These are phyloP conservation scores for Starmerella apis DNA, from an alignment of 805 yeast species.

Conservation along the genomic window DNA sequence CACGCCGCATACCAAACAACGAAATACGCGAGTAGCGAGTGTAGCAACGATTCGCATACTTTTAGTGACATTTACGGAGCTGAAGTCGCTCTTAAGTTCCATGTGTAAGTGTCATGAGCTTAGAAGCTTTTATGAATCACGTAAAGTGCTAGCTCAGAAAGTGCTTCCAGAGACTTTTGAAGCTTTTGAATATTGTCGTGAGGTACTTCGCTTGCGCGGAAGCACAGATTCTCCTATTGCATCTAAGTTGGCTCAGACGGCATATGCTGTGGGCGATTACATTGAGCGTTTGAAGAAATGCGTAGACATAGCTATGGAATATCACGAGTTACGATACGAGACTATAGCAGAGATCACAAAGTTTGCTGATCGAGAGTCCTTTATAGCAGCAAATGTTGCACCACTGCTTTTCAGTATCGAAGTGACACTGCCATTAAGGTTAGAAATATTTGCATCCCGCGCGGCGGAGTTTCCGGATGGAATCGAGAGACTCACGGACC, in stretches of 20 bases:
- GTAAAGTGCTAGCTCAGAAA: neutral
- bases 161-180: conserved; percentile 7
- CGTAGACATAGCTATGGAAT: conserved; percentile 8
- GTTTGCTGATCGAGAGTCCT: neutral
- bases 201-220: conserved; percentile 9
- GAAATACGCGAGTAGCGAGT: conserved; percentile 8
- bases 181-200: conserved; percentile 12
- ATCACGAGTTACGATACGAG: conserved; percentile 10
- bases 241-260: conserved; percentile 10
- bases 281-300: conserved; percentile 5
- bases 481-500: neutral
- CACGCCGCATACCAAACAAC: neutral
- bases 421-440: conserved; percentile 10
- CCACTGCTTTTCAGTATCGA: conserved; percentile 11
- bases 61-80: conserved; percentile 5
- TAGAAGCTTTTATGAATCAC: neutral
- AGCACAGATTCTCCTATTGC: conserved; percentile 15
- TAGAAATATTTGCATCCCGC: conserved; percentile 8
- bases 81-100: neutral
- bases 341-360: conserved; percentile 10
- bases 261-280: conserved; percentile 8
- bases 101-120: conserved; percentile 4
- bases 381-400: neutral
- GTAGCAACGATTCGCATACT: conserved; percentile 12
- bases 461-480: conserved; percentile 8